phyloP scores from a whole-genome alignment of 129 eudicot genomes.

The Glebionis coronaria region DNA sequence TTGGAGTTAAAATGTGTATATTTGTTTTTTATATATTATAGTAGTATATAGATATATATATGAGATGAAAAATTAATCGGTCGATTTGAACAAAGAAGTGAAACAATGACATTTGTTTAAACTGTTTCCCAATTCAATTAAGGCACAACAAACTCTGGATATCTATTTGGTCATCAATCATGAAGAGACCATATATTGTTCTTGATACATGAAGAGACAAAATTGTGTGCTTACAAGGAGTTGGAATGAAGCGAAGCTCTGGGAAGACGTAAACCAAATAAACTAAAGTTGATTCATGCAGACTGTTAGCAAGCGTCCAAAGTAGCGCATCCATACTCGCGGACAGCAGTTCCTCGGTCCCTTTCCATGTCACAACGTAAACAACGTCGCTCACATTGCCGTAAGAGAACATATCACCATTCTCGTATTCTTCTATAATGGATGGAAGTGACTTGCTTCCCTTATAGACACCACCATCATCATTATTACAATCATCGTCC shows the following conservation, averaged over 20 bases:
- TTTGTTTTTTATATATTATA: no score
- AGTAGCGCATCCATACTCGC: slow-evolving; percentile 62
- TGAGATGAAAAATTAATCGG: no score
- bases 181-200: no score
- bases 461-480: not conserved
- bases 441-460: not conserved
- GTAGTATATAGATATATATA: no score
- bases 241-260: slow-evolving; percentile 49
- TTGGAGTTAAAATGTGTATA: no score
- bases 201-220: no score
- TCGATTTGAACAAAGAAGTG: not conserved
- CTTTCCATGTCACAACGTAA: slow-evolving; percentile 37
- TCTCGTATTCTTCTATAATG: slow-evolving; percentile 3
- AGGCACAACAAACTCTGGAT: not conserved
- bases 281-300: slow-evolving; percentile 29
- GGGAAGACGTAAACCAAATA: slow-evolving; percentile 70
- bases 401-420: slow-evolving; percentile 1
- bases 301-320: slow-evolving; percentile 45
- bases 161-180: not conserved
- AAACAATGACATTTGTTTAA: not conserved
- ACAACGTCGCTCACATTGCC: slow-evolving; percentile 28
- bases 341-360: slow-evolving; percentile 21
- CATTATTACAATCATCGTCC: not conserved
- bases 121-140: not conserved
- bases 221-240: slow-evolving; percentile 46